Evolutionary conservation across 139 green algal species (phyloP), one percentile per base, ranked within the genome.

Genomic region (Chlorella sp.): DNA sequence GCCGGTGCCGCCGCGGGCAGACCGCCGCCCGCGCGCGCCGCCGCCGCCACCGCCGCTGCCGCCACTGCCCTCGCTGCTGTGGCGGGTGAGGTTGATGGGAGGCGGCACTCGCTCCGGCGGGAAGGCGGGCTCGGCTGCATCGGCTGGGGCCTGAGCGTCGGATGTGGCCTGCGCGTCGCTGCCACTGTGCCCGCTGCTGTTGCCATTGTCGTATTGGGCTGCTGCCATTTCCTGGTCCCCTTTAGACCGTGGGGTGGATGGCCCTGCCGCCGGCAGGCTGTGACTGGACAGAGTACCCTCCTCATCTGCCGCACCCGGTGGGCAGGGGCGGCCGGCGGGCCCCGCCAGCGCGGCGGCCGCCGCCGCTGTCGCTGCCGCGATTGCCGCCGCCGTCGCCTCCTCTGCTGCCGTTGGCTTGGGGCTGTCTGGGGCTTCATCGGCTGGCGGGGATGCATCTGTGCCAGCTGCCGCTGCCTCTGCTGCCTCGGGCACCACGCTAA

Each of bases 1-100:
- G 30, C 21, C 15, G 15, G 18, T 17, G 20, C 30, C 12, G 30
- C 28, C 68, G 68, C 68, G 34, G 34, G 30, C 20, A 34, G 17
- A 51, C 30, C 74, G 30, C 28, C 51, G 15, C 34, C 41, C 39
- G 9, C 16, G 25, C 26, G 13, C 34, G 73, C 47, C n/a, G 73
- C 73, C 73, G 73, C 73, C 21, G 74, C 74, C 70, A 39, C 70
- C 70, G 41, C 70, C 23, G 74, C 74, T 11, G 56, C 76, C 23
- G 47, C 60, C 60, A 23, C 25, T 44, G 76, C 76, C 16, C 20
- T 39, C 39, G 76, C 60, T 83, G 76, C 76, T 38, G 25, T 62
- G 13, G 60, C 36, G 72, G 76, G 36, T 83, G 60, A 51, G 44
- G 44, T 51, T 51, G 44, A 51, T 51, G 44, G 44, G 44, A 16